Evolutionary conservation across 1,284 basidiomycete species (phyloP).

Genomic region (Boletellus deceptivus): DNA sequence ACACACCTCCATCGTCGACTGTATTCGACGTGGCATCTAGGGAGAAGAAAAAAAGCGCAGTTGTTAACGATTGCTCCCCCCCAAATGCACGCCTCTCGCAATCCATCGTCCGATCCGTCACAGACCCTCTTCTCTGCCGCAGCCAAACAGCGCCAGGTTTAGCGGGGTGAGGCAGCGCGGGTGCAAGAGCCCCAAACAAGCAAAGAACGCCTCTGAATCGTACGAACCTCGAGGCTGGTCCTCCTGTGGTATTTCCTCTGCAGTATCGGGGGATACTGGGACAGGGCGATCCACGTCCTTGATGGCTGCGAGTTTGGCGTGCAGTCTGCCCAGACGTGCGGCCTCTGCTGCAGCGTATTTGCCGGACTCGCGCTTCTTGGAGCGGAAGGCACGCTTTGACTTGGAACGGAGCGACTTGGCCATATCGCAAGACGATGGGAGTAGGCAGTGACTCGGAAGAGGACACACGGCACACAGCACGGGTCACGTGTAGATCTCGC

Average conservation of each 20-base stretch:
- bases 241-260: conserved; percentile 34
- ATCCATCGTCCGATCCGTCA: not conserved
- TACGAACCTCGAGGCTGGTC: conserved; percentile 61
- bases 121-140: not conserved
- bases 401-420: conserved; percentile 93
- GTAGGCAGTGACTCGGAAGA: not conserved
- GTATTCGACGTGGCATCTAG: conserved; percentile 17
- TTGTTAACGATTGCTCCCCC: conserved; percentile 17
- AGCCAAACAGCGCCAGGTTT: conserved; percentile 44
- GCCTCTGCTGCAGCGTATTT: conserved; percentile 86
- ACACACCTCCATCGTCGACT: conserved; percentile 29
- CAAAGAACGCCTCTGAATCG: conserved; percentile 36
- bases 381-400: conserved; percentile 80
- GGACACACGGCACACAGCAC: conserved; percentile 15
- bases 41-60: not conserved
- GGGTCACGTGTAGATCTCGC: not conserved
- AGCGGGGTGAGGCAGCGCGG: conserved; percentile 55
- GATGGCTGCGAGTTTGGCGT: conserved; percentile 62
- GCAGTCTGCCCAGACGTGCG: conserved; percentile 77
- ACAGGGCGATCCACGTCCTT: conserved; percentile 35
- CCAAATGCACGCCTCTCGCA: not conserved
- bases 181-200: conserved; percentile 34
- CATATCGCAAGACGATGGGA: conserved; percentile 46
- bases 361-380: conserved; percentile 80
- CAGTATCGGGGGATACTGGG: conserved; percentile 42